Conservation (phyloP, 75 land plant species). For the Cupressus sempervirens region DNA sequence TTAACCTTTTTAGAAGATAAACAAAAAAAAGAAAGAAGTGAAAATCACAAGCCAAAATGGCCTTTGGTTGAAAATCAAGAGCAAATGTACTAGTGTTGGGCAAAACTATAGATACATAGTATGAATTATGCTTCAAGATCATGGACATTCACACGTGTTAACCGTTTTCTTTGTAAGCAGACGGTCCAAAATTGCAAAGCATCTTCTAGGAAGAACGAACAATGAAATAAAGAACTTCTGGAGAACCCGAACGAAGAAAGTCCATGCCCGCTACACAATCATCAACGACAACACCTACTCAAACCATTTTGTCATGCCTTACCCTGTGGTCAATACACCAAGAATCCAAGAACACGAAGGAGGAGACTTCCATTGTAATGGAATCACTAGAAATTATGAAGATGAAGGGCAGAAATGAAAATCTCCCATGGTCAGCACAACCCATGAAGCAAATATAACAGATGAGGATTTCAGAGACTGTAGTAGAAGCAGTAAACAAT, state of each 20-base stretch:
- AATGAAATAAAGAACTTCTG: constrained; percentile 7
- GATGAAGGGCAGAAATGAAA: background rate
- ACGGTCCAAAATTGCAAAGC: constrained; percentile 6
- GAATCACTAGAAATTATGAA: background rate
- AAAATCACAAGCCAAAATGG: too few relatives aligned
- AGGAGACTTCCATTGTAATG: background rate
- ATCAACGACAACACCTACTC: background rate
- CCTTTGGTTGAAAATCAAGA: too few relatives aligned
- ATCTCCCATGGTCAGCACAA: background rate
- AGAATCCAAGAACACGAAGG: background rate
- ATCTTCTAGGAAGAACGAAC: background rate
- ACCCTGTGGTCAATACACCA: background rate
- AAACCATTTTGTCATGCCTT: background rate
- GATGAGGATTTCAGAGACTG: background rate
- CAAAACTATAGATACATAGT: too few relatives aligned
- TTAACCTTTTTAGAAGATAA: too few relatives aligned
- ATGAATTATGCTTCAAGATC: too few relatives aligned
- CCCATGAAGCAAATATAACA: background rate
- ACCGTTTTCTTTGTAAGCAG: background rate
- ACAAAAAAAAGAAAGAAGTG: too few relatives aligned
- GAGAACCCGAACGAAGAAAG: constrained; percentile 9
- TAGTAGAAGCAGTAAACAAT: background rate
- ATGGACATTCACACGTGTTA: too few relatives aligned
- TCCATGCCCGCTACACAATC: background rate
- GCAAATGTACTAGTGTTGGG: too few relatives aligned